Conservation (phyloP, 345 rosid genomes). For the Anacardium occidentale region DNA sequence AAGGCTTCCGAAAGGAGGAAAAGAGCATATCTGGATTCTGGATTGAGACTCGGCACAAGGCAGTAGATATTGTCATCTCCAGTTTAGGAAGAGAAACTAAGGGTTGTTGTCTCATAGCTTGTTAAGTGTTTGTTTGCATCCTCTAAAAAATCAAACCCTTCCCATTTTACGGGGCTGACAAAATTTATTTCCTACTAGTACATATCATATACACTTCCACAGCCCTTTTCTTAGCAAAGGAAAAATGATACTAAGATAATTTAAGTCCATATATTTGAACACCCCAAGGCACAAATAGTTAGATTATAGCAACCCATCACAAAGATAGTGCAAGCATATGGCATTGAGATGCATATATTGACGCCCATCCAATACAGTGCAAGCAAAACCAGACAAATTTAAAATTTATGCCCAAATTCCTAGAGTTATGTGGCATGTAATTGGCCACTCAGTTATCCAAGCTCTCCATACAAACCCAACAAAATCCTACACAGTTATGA, state of each 20-base stretch:
- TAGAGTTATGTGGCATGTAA: background rate
- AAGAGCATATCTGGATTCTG: too few relatives aligned
- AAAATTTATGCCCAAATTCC: background rate
- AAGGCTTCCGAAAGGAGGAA: too few relatives aligned
- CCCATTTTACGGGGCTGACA: too few relatives aligned
- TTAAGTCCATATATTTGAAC: too few relatives aligned
- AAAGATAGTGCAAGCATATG: background rate
- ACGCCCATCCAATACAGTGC: background rate
- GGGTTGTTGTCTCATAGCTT: background rate
- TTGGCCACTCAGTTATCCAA: background rate
- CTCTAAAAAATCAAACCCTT: too few relatives aligned
- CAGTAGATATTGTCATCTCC: background rate
- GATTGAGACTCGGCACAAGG: too few relatives aligned
- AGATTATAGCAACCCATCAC: background rate
- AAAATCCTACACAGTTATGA: background rate
- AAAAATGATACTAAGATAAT: too few relatives aligned
- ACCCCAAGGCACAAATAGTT: too few relatives aligned
- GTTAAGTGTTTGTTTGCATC: background rate
- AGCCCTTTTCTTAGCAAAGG: too few relatives aligned
- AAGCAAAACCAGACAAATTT: background rate
- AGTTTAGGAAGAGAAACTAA: slow-evolving; percentile 15
- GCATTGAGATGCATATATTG: background rate
- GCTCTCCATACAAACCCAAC: slow-evolving; percentile 4
- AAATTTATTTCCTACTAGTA: too few relatives aligned
- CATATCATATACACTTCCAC: too few relatives aligned